These are phyloP conservation scores for Penicillium verrucosum DNA, from an alignment of 2,329 filamentous ascomycete species.

Conservation along the genomic window DNA sequence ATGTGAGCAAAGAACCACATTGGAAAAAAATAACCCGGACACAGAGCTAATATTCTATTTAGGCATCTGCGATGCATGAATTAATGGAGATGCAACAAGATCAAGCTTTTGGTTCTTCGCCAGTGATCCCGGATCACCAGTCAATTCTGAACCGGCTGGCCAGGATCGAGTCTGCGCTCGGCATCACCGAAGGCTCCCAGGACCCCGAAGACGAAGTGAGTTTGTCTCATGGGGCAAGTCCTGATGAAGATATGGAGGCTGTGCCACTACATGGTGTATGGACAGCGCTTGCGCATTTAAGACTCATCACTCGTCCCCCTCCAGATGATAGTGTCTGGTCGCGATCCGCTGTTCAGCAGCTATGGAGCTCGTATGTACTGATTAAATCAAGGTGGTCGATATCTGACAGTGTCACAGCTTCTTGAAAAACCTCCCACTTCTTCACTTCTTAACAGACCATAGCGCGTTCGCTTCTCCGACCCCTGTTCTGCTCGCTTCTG, in stretches of 20 bases:
- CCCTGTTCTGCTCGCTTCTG: slow-evolving; percentile 27
- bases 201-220: slow-evolving; percentile 4
- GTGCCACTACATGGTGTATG: slow-evolving; percentile 19
- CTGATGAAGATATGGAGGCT: slow-evolving; percentile 13
- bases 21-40: neutral
- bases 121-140: slow-evolving; percentile 14
- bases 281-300: slow-evolving; percentile 24
- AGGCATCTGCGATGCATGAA: slow-evolving; percentile 28
- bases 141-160: slow-evolving; percentile 25
- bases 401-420: slow-evolving; percentile 19
- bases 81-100: slow-evolving; percentile 12
- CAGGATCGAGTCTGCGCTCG: slow-evolving; percentile 25
- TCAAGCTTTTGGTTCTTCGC: slow-evolving; percentile 1
- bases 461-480: slow-evolving; percentile 26
- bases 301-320: slow-evolving; percentile 20
- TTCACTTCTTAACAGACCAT: slow-evolving; percentile 30
- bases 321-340: slow-evolving; percentile 25
- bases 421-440: slow-evolving; percentile 26
- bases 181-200: slow-evolving; percentile 15
- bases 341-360: slow-evolving; percentile 20
- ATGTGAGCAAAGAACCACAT: slow-evolving; percentile 16
- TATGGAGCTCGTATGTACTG: slow-evolving; percentile 28
- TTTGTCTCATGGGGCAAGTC: slow-evolving; percentile 7
- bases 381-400: neutral
- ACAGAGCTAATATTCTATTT: neutral